Evolutionary conservation across 768 basidiomycete genomes (phyloP).

Genomic region (Symmetrospora coprosmae): DNA sequence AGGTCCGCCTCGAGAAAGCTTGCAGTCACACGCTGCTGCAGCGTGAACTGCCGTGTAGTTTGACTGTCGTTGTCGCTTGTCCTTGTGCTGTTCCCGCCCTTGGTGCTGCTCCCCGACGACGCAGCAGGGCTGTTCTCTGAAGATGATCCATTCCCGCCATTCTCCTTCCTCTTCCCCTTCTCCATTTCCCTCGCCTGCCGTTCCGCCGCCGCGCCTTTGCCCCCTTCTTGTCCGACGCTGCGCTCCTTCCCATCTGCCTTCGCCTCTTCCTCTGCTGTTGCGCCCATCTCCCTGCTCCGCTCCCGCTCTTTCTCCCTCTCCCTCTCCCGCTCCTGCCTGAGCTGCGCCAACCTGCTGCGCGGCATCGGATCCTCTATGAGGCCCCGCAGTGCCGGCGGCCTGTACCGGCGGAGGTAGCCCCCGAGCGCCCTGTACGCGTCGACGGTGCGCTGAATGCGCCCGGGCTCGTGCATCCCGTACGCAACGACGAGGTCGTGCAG

Average conservation of each 20-base stretch:
- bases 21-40: constrained; percentile 8
- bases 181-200: neutral
- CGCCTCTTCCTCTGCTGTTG: neutral
- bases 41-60: too few species aligned
- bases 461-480: neutral
- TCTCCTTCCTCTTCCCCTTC: neutral
- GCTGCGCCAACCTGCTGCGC: constrained; percentile 18
- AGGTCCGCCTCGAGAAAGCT: constrained; percentile 26
- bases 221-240: neutral
- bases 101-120: too few species aligned
- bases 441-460: constrained; percentile 15
- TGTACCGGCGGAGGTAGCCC: constrained; percentile 31
- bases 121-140: too few species aligned
- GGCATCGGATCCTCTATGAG: neutral
- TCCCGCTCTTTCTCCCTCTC: constrained; percentile 8
- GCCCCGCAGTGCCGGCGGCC: constrained; percentile 20
- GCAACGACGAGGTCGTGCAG: constrained; percentile 21
- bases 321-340: neutral
- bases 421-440: constrained; percentile 27
- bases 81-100: too few species aligned
- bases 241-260: neutral
- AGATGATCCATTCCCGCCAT: too few species aligned
- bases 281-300: constrained; percentile 21
- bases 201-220: neutral
- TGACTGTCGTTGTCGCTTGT: too few species aligned